These are phyloP conservation scores for Daldinia sp. DNA, from an alignment of 2,329 filamentous ascomycete species.

Conservation along the genomic window DNA sequence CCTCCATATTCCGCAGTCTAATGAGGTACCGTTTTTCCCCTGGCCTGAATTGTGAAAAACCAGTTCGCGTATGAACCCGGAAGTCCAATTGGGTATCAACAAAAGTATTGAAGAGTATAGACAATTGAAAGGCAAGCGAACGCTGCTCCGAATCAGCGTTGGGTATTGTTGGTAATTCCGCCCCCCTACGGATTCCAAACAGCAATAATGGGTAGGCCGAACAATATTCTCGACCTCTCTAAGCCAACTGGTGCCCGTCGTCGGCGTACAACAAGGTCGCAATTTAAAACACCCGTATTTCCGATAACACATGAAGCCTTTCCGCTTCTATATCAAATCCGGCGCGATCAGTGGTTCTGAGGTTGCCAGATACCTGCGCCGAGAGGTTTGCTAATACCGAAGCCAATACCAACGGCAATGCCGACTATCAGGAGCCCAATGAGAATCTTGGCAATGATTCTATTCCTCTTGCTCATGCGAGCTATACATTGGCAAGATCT, in stretches of 20 bases:
- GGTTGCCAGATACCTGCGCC: constrained; percentile 69
- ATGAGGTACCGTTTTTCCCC: constrained; percentile 37
- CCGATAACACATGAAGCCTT: constrained; percentile 1
- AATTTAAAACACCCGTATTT: constrained; percentile 3
- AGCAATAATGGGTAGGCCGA: not conserved
- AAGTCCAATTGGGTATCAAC: constrained; percentile 45
- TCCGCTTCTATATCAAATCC: not conserved
- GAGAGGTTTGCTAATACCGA: constrained; percentile 71
- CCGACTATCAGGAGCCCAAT: constrained; percentile 66
- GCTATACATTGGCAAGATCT: constrained; percentile 66
- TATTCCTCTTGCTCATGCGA: constrained; percentile 65
- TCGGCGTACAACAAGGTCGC: constrained; percentile 5
- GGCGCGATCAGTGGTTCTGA: constrained; percentile 43
- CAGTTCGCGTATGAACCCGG: constrained; percentile 43
- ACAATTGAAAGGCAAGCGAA: constrained; percentile 31
- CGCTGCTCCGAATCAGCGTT: constrained; percentile 11
- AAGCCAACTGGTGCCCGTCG: not conserved
- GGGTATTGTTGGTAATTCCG: constrained; percentile 1
- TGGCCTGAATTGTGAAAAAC: constrained; percentile 30
- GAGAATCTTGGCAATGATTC: constrained; percentile 66
- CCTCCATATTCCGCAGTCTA: constrained; percentile 37
- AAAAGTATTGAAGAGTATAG: constrained; percentile 37
- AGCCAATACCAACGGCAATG: constrained; percentile 66
- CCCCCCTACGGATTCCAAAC: not conserved
- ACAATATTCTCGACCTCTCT: not conserved